Percentiles rank a stretch among this genome's conserved stretches.
Conservation (phyloP, 768 basidiomycete genomes). For the Rhodotorula kratochvilovae region DNA sequence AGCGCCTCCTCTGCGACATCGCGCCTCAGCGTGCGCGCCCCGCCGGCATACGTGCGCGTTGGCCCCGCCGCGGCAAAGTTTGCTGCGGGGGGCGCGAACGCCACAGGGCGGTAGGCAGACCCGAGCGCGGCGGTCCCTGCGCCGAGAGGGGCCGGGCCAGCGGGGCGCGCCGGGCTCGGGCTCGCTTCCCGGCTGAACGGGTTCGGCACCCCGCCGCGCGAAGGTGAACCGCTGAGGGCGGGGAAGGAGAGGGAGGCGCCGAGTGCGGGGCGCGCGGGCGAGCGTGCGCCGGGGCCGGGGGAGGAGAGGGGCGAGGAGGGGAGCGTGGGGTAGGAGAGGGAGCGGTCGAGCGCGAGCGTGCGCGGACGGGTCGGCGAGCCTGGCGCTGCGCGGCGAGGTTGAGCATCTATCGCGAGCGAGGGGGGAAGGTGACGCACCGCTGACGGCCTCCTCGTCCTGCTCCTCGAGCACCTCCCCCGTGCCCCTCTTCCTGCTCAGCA, state of each 20-base stretch:
- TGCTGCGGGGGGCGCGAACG: neutral
- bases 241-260: neutral
- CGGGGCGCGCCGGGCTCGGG: neutral
- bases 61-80: neutral
- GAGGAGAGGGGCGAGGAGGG: neutral
- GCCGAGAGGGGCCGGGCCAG: too few species aligned
- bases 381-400: neutral
- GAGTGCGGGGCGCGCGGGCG: conserved; percentile 34
- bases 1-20: conserved; percentile 13
- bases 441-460: neutral
- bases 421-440: too few species aligned
- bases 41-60: conserved; percentile 25
- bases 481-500: too few species aligned
- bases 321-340: neutral
- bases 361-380: neutral
- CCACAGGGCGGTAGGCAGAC: neutral
- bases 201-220: neutral
- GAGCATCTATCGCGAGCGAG: too few species aligned
- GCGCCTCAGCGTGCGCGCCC: neutral
- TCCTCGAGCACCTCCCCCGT: neutral
- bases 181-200: neutral
- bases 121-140: neutral
- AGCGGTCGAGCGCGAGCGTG: conserved; percentile 9
- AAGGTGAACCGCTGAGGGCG: neutral
- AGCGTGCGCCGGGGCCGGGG: conserved; percentile 20